Evolutionary conservation across 2,329 filamentous ascomycete genomes (phyloP).

Genomic region (Phialophora macrospora): DNA sequence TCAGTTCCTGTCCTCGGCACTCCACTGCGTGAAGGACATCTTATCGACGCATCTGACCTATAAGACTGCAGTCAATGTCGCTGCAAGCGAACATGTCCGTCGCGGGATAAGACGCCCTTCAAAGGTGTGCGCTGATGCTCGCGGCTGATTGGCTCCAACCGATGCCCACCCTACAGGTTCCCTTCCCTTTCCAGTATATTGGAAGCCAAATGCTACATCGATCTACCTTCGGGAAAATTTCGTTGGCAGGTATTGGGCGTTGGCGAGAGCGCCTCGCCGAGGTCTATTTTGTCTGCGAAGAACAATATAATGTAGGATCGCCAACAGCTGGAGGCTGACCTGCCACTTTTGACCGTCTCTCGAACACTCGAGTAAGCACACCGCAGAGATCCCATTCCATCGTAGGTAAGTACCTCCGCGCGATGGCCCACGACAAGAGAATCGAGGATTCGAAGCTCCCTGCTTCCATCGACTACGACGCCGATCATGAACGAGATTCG

Average conservation of each 20-base stretch:
- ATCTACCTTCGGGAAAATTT: not conserved
- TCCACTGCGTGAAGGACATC: not conserved
- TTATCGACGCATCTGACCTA: constrained; percentile 8
- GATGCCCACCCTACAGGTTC: constrained; percentile 3
- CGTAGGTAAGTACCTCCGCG: not conserved
- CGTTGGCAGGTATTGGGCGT: not conserved
- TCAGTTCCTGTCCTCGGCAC: not conserved
- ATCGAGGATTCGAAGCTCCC: constrained; percentile 17
- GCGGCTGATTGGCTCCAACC: constrained; percentile 4
- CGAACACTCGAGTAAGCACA: not conserved
- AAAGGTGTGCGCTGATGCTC: constrained; percentile 3
- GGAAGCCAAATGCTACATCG: constrained; percentile 17
- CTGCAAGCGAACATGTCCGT: constrained; percentile 12
- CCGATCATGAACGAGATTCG: constrained; percentile 16
- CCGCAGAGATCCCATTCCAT: not conserved
- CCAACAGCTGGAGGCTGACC: constrained; percentile 3
- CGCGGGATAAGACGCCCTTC: constrained; percentile 4
- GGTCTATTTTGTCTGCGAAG: not conserved
- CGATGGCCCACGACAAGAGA: constrained; percentile 16
- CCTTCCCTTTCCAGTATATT: constrained; percentile 5
- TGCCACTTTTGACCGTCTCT: not conserved
- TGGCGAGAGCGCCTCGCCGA: not conserved
- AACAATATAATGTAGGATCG: constrained; percentile 18
- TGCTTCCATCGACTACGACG: constrained; percentile 11
- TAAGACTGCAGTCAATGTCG: not conserved